Evolutionary conservation across 2,329 filamentous ascomycete genomes (phyloP), one percentile per base, ranked within the genome.

Genomic region (Aspergillus brunneoviolaceus): DNA sequence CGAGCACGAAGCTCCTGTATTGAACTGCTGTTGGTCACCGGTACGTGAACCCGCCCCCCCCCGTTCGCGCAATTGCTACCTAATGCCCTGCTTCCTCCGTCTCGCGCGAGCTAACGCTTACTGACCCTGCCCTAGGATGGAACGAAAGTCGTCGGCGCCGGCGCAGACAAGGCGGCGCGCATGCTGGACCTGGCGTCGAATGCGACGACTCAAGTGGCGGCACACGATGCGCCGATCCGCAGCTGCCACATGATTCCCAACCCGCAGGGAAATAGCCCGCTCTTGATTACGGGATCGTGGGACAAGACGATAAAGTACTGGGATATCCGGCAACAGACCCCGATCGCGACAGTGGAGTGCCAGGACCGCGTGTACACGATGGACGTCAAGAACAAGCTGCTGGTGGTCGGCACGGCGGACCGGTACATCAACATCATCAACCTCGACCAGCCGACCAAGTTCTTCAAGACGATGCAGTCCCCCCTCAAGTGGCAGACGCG

Each of bases 401-500:
- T 97, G 48, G 95, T 99, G 21, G 83, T 97, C 59, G 95, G 90
- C 63, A 98, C 93, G 0, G 95, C 95, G 12, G 95, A 99, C 73
- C 87, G 95, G 62, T 96, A 96, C 78, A 96, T 99, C 82, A 93
- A 98, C 76, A 89, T 99, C 63, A 84, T 99, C 79, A 92, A 96
- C 78, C 85, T 99, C 58, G 88, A 89, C 73, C 89, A 96, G 62
- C 95, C 95, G 4, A 86, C 86, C 56, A 92, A 91, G 70, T 92
- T 97, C 77, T 97, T 96, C 85, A 99, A 99, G 84, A 94, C 91
- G 10, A 85, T 97, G 54, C 92, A 96, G 79, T 96, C 92, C 72
- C 95, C 95, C 3, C 84, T 99, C 49, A 99, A 99, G 80, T 99
- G 93, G 92, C 95, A 99, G 83, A 99, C 95, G 1, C 84, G 94